Evolutionary conservation across 1,139 yeast genomes (phyloP), one percentile per base, ranked within the genome.

Genomic region (Candida glucosophila): DNA sequence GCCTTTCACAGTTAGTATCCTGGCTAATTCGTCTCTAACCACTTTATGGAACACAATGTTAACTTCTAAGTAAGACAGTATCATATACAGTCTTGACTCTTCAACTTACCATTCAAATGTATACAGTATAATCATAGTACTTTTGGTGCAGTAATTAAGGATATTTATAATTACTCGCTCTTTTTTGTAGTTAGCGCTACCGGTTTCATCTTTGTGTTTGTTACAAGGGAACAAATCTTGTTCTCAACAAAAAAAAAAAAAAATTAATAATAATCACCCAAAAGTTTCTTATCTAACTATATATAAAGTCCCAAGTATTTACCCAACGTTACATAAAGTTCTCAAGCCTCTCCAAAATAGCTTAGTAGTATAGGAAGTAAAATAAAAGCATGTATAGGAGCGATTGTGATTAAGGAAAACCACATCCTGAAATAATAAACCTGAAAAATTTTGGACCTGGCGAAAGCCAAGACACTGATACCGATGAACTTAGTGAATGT

Each of bases 401-500:
- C 94, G 28, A 82, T 61, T 3, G 78, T 37, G 6, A 90, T 79
- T 35, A 90, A 61, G 1, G 85, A 62, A n/a, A 82, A 58, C 97
- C 97, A 90, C 96, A 90, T 86, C 33, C 95, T 57, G 63, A 90
- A 90, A 47, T 90, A 90, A 49, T 83, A 90, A 1, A 90, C 73
- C 37, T 86, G 93, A 49, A 88, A 90, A 18, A 90, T 88, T 51
- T 80, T 76, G 17, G 94, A 81, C 33, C 71, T 59, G 0, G 97
- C 83, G 46, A 86, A 86, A 5, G 93, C 94, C 23, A 90, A 59
- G 5, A 90, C 95, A 15, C 68, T 54, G 1, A 90, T 86, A 2
- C 98, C 98, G 36, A 90, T 77, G 21, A 88, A 55, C 47, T 90
- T 90, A 5, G 97, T 90, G 38, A 86, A 47, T 2, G 95, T 81